A percentile compares a stretch with the other conserved stretches of the same genome.
These are phyloP conservation scores for Blastobotrys serpentis DNA, from an alignment of 1,139 yeast genomes.

Conservation along the genomic window DNA sequence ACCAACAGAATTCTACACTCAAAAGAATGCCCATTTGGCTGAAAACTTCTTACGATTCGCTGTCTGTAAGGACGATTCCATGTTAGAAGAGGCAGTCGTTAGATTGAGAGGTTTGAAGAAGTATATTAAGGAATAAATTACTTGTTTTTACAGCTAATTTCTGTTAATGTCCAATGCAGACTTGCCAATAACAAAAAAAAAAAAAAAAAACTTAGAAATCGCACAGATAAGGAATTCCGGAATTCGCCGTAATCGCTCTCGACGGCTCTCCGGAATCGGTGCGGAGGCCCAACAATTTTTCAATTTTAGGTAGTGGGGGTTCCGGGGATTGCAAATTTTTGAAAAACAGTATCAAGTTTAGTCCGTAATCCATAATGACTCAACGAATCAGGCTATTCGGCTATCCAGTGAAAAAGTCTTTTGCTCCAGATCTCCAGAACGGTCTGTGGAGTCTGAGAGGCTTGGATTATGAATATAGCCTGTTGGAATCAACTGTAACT, in stretches of 20 bases:
- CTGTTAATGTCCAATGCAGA: too few species aligned
- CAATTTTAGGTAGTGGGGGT: too few species aligned
- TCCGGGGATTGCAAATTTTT: too few species aligned
- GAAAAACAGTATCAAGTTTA: too few species aligned
- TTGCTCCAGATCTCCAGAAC: slow-evolving; percentile 5
- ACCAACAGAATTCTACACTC: slow-evolving; percentile 84
- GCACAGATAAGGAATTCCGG: neutral
- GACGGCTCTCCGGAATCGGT: too few species aligned
- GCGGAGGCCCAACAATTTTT: too few species aligned
- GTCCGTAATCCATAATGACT: too few species aligned
- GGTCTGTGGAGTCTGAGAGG: slow-evolving; percentile 7
- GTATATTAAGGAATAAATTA: slow-evolving; percentile 42
- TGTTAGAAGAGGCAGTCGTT: slow-evolving; percentile 76
- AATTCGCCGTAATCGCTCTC: neutral
- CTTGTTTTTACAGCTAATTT: neutral
- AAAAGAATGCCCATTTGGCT: slow-evolving; percentile 68
- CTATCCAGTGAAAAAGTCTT: slow-evolving; percentile 5
- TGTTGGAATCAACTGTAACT: slow-evolving; percentile 1
- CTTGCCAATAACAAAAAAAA: neutral
- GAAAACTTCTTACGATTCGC: slow-evolving; percentile 91
- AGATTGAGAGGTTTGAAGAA: slow-evolving; percentile 69
- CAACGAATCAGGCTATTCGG: slow-evolving; percentile 2
- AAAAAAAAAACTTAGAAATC: too few species aligned
- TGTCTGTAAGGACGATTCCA: slow-evolving; percentile 85
- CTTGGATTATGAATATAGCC: slow-evolving; percentile 3